Evolutionary conservation across 2,329 filamentous ascomycete species (phyloP), one percentile per base, ranked within the genome.

Genomic region (Ramularia collo-cygni): DNA sequence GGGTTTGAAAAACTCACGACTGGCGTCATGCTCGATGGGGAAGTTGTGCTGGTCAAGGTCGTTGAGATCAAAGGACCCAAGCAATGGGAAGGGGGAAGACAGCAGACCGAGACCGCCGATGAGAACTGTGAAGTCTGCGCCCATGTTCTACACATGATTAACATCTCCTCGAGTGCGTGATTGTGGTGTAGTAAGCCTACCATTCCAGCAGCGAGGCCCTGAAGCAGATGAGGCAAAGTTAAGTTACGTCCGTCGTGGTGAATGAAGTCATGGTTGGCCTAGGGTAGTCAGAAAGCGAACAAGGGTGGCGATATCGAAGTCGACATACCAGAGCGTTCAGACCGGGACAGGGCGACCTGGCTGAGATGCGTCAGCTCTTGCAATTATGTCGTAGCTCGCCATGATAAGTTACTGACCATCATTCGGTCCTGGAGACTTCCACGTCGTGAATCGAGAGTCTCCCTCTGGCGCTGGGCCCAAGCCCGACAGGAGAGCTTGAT

Each of bases 21-120:
- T 24, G 6, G 53, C 59, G 39, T 64, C 61, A 47, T 65, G 61
- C 48, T 65, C 62, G 38, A 63, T 63, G 10, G 56, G 51, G 31
- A 58, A 58, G 44, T 62, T 58, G 46, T 64, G 55, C 28, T 52
- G 42, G 29, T 53, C 49, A 2, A 58, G 41, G 32, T 55, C 45
- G 41, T 54, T 44, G 15, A 58, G 43, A 29, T 54, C 47, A 46
- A 58, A 58, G 5, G 41, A 31, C 18, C 49, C 48, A 16, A 31
- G 39, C 4, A 50, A 31, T 5, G 43, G 40, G 27, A 52, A 30
- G 1, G 48, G 44, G 10, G 50, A 47, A 13, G 52, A 50, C 15
- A 57, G 43, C 5, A 58, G 35, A n/a, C 50, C 54, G 12, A 46
- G 46, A 17, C 47, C 55, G n/a, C 54, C 54, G 35, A 58, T 50